A percentile compares a stretch with the other conserved stretches of the same genome.
phyloP scores from a whole-genome alignment of 2,329 filamentous ascomycete species.

The Xylaria sp. region DNA sequence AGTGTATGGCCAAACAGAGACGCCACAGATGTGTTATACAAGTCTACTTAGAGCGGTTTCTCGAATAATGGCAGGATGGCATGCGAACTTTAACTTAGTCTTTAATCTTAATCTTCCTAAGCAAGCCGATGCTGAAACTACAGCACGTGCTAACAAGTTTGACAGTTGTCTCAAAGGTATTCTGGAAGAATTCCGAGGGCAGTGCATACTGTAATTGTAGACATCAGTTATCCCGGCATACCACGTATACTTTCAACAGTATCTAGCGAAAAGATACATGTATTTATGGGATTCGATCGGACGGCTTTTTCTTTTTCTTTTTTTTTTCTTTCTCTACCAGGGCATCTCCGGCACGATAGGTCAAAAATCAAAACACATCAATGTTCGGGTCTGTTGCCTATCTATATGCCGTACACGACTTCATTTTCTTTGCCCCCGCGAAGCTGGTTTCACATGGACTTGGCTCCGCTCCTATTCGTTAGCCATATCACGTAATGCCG shows the following conservation, averaged over 20 bases:
- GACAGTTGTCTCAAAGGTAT: constrained; percentile 18
- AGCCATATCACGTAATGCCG: constrained; percentile 18
- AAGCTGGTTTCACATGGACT: constrained; percentile 18
- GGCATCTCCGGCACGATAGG: background rate
- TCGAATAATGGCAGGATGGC: constrained; percentile 13
- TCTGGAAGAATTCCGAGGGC: constrained; percentile 5
- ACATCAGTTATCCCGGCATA: background rate
- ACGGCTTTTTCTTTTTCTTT: constrained; percentile 9
- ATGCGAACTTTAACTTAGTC: constrained; percentile 17
- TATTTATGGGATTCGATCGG: constrained; percentile 17
- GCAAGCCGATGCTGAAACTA: constrained; percentile 15
- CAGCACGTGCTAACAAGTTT: constrained; percentile 23
- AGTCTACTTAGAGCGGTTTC: background rate
- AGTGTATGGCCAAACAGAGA: constrained; percentile 1
- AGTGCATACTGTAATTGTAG: too few relatives aligned
- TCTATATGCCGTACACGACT: background rate
- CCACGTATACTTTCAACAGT: background rate
- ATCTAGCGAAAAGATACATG: background rate
- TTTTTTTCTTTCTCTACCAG: background rate
- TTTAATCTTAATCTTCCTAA: background rate
- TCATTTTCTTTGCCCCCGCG: constrained; percentile 2
- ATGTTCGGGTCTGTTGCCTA: constrained; percentile 8
- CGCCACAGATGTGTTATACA: background rate
- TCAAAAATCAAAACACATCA: background rate
- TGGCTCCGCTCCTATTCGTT: constrained; percentile 5